A percentile compares a stretch with the other conserved stretches of the same genome.
These are phyloP conservation scores for Pyrus hybrid DNA, from an alignment of 331 rosid genomes.

Conservation along the genomic window DNA sequence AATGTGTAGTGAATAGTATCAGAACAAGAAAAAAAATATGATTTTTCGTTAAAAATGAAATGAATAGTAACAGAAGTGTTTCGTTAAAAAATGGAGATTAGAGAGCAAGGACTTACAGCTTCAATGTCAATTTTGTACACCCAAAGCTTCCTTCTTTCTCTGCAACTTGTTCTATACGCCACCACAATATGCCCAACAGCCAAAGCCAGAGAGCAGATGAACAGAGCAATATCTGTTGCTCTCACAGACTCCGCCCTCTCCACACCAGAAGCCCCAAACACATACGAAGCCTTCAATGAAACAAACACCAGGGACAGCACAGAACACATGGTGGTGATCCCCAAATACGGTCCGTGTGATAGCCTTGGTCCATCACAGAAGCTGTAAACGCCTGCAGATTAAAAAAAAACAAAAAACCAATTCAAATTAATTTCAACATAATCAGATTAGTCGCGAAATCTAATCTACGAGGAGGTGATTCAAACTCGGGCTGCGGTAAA, in stretches of 20 bases:
- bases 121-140: slow-evolving; percentile 93
- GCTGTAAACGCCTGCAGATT: slow-evolving; percentile 67
- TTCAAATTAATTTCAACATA: background rate
- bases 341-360: slow-evolving; percentile 79
- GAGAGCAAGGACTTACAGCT: slow-evolving; percentile 52
- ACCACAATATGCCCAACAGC: slow-evolving; percentile 78
- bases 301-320: slow-evolving; percentile 59
- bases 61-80: accelerated
- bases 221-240: slow-evolving; percentile 52
- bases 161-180: slow-evolving; percentile 93
- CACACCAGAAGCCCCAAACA: slow-evolving; percentile 29
- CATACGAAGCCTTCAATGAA: slow-evolving; percentile 65
- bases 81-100: background rate
- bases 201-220: slow-evolving; percentile 59
- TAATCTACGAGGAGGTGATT: background rate
- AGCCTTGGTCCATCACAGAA: slow-evolving; percentile 81
- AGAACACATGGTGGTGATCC: slow-evolving; percentile 67
- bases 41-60: accelerated
- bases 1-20: too few species aligned
- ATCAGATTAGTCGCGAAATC: background rate
- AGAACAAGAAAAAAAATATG: too few species aligned
- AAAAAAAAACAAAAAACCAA: background rate
- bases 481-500: background rate
- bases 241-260: slow-evolving; percentile 32
- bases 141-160: slow-evolving; percentile 86